These are phyloP conservation scores for Venturia asperata DNA, from an alignment of 2,329 filamentous ascomycete genomes.

Conservation along the genomic window DNA sequence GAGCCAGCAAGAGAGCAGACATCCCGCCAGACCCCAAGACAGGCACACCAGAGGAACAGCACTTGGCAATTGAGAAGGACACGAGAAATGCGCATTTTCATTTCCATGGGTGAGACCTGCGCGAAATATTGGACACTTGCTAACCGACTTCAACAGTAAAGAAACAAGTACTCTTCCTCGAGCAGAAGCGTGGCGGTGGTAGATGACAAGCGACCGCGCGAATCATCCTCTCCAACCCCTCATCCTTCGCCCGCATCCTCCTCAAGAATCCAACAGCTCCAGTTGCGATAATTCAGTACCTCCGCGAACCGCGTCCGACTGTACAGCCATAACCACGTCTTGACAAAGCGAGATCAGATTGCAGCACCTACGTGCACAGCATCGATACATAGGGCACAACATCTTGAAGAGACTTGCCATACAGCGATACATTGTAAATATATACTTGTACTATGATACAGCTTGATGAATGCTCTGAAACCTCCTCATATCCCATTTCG, in stretches of 20 bases:
- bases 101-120: neutral
- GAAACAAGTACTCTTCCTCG: conserved; percentile 91
- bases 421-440: conserved; percentile 6
- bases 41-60: no score
- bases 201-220: conserved; percentile 34
- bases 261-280: neutral
- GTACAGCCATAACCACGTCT: neutral
- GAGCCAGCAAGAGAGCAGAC: neutral
- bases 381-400: neutral
- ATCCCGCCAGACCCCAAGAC: neutral
- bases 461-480: neutral
- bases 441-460: conserved; percentile 2
- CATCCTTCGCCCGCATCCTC: neutral
- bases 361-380: neutral
- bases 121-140: conserved; percentile 19
- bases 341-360: neutral
- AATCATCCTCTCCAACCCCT: conserved; percentile 10
- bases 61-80: neutral
- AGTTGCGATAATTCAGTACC: neutral
- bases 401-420: neutral
- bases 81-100: neutral
- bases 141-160: conserved; percentile 54
- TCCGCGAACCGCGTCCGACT: neutral
- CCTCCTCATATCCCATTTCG: neutral
- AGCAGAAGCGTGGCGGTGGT: conserved; percentile 69